Conservation (phyloP, 2,329 filamentous ascomycete species). For the Pyricularia grisea region DNA sequence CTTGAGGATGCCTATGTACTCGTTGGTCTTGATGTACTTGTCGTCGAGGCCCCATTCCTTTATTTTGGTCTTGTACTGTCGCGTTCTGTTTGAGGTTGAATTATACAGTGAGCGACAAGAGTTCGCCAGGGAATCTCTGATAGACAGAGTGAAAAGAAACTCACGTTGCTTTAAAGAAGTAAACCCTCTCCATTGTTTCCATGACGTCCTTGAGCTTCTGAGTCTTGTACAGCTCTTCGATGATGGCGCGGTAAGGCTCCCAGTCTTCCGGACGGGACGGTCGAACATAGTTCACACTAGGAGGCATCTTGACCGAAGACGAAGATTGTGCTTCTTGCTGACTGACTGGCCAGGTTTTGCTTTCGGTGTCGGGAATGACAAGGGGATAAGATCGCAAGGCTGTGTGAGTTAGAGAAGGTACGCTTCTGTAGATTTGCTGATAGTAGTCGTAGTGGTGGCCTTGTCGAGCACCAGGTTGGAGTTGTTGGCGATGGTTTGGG, state of each 20-base stretch:
- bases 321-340: neutral
- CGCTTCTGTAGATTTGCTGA: neutral
- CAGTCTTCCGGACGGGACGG: conserved; percentile 20
- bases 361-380: neutral
- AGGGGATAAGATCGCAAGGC: neutral
- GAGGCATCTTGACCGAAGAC: neutral
- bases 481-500: no score
- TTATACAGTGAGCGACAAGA: neutral
- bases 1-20: conserved; percentile 22
- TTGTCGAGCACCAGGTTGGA: no score
- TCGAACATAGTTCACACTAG: conserved; percentile 8
- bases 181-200: conserved; percentile 20
- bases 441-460: neutral
- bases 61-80: conserved; percentile 23
- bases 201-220: conserved; percentile 27
- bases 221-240: conserved; percentile 18
- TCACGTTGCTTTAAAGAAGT: conserved; percentile 22
- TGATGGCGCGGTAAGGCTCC: conserved; percentile 19
- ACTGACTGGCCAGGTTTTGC: neutral
- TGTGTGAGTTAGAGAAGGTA: neutral
- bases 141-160: neutral
- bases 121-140: no score
- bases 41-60: conserved; percentile 23
- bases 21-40: conserved; percentile 22
- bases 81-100: conserved; percentile 11